Percentiles rank a stretch among this genome's conserved stretches.
Conservation (phyloP, 805 yeast species). For the Candida vartiovaarae region DNA sequence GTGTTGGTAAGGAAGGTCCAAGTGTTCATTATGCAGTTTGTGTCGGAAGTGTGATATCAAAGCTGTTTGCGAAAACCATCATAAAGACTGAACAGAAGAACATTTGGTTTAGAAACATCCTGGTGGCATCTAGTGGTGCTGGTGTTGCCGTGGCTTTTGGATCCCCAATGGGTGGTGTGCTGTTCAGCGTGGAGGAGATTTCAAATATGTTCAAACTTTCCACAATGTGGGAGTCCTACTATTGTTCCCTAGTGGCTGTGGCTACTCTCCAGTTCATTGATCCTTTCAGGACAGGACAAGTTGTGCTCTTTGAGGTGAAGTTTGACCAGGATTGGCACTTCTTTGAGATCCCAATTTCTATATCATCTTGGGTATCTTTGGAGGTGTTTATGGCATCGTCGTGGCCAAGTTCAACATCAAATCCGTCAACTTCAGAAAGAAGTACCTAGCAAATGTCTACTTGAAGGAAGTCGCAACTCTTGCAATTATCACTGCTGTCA, state of each 20-base stretch:
- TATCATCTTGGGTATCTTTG: constrained; percentile 75
- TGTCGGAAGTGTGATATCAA: constrained; percentile 50
- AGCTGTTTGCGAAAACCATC: constrained; percentile 17
- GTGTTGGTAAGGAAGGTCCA: constrained; percentile 98
- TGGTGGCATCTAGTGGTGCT: constrained; percentile 92
- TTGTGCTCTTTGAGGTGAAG: constrained; percentile 86
- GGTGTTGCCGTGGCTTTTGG: constrained; percentile 99
- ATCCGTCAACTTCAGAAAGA: constrained; percentile 71
- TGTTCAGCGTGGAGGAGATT: constrained; percentile 90
- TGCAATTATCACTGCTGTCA: constrained; percentile 60
- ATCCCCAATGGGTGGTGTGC: constrained; percentile 92
- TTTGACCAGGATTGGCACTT: constrained; percentile 84
- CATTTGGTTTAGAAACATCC: constrained; percentile 20
- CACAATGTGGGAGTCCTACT: constrained; percentile 87
- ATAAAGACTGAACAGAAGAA: constrained; percentile 8
- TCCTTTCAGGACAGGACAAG: constrained; percentile 92
- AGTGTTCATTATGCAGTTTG: constrained; percentile 97
- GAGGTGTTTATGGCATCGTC: constrained; percentile 82
- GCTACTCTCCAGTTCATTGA: constrained; percentile 72
- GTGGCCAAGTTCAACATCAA: constrained; percentile 70
- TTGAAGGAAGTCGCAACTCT: constrained; percentile 65
- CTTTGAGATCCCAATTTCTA: constrained; percentile 79
- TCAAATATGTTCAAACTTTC: constrained; percentile 64
- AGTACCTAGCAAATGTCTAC: constrained; percentile 47
- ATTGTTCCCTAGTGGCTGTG: constrained; percentile 85